Percentiles rank a stretch among this genome's conserved stretches.
Evolutionary conservation across 345 rosid genomes (phyloP).

Genomic region (Gossypium herbaceum): DNA sequence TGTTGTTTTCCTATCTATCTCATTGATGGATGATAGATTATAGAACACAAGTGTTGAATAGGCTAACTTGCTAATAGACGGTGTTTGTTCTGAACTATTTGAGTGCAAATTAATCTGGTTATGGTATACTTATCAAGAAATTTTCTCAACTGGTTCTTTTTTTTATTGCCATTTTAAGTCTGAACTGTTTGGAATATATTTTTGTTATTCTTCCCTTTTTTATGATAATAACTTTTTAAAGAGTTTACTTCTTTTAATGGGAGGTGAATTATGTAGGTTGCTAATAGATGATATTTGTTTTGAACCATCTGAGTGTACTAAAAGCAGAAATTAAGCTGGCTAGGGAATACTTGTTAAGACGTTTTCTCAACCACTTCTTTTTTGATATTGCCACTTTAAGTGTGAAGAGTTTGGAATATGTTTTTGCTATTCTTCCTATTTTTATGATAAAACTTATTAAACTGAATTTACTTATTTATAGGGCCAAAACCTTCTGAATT

Average conservation of each 20-base stretch:
- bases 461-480: conserved; percentile 26
- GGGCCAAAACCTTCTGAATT: conserved; percentile 75
- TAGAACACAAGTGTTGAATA: background rate
- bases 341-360: background rate
- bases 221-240: conserved; percentile 13
- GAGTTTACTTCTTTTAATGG: conserved; percentile 19
- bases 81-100: background rate
- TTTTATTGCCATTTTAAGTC: background rate
- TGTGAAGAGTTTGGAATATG: background rate
- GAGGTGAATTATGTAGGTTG: background rate
- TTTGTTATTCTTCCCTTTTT: background rate
- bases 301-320: background rate
- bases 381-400: background rate
- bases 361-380: background rate
- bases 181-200: background rate
- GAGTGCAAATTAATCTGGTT: background rate
- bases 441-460: conserved; percentile 13
- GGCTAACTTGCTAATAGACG: background rate
- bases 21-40: background rate
- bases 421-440: background rate
- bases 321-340: background rate
- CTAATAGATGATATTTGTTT: background rate
- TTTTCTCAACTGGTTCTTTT: background rate
- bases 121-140: background rate
- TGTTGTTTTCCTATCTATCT: background rate